These are phyloP conservation scores for Aspergillus cavernicola DNA, from an alignment of 495 filamentous ascomycete genomes.

Conservation along the genomic window DNA sequence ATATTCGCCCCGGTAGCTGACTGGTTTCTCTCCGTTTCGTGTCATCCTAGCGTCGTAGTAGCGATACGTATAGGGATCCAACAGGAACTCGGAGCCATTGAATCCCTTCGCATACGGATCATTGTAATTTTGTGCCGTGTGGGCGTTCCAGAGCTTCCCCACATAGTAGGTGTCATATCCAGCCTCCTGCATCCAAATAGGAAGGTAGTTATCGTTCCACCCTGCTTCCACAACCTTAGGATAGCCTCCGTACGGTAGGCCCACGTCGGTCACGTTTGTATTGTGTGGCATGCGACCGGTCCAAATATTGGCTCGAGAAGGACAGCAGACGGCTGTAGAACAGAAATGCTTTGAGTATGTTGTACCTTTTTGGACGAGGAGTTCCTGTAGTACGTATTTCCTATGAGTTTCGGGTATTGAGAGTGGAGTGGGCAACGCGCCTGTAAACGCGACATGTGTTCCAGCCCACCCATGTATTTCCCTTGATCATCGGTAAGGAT, in stretches of 20 bases:
- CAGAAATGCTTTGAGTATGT: conserved; percentile 52
- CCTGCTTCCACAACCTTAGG: conserved; percentile 60
- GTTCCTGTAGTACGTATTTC: conserved; percentile 28
- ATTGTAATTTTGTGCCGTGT: conserved; percentile 55
- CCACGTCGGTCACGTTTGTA: conserved; percentile 66
- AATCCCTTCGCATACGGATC: conserved; percentile 53
- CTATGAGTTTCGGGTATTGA: not conserved
- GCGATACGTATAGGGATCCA: conserved; percentile 66
- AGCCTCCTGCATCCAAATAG: conserved; percentile 62
- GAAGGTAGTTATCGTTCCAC: conserved; percentile 61
- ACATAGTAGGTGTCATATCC: conserved; percentile 69
- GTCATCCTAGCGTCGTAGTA: conserved; percentile 60
- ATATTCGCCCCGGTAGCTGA: conserved; percentile 51
- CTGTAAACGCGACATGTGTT: conserved; percentile 53
- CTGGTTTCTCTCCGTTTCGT: conserved; percentile 50
- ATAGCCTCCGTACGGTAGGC: conserved; percentile 58
- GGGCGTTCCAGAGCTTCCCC: conserved; percentile 65
- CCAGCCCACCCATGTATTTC: conserved; percentile 51
- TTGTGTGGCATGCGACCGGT: conserved; percentile 64
- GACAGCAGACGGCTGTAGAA: conserved; percentile 58
- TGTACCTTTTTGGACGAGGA: conserved; percentile 47
- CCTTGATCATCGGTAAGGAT: conserved; percentile 63
- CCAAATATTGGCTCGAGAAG: conserved; percentile 54
- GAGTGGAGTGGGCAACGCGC: conserved; percentile 2
- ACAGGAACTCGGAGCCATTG: conserved; percentile 53